Evolutionary conservation across 2,329 filamentous ascomycete genomes (phyloP).

Genomic region (Aureobasidium vineae): DNA sequence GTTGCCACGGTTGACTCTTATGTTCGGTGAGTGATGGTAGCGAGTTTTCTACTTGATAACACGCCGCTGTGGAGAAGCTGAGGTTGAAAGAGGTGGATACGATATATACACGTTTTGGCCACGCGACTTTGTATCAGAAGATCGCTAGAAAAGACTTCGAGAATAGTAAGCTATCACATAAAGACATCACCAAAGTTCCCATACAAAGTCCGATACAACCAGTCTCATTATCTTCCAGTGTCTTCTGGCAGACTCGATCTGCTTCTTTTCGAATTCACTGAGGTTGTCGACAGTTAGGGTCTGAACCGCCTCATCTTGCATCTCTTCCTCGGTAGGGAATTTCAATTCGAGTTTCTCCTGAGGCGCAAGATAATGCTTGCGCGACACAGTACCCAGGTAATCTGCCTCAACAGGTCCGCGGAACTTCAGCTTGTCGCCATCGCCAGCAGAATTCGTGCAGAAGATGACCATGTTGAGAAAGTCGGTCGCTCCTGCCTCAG

Average conservation of each 20-base stretch:
- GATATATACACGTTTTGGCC: neutral
- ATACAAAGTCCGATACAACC: slow-evolving; percentile 73
- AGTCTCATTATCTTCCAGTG: slow-evolving; percentile 93
- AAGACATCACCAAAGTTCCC: slow-evolving; percentile 74
- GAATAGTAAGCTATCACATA: neutral
- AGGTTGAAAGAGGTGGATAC: neutral
- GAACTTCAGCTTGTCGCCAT: slow-evolving; percentile 52
- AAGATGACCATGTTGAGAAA: slow-evolving; percentile 98
- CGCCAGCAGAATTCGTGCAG: slow-evolving; percentile 52
- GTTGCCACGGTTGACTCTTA: neutral
- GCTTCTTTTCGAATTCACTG: slow-evolving; percentile 65
- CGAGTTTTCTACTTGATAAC: neutral
- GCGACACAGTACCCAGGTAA: slow-evolving; percentile 67
- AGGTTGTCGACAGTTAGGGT: slow-evolving; percentile 65
- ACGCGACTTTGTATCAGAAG: neutral
- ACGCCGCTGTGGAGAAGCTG: neutral
- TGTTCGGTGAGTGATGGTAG: neutral
- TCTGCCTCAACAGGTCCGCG: slow-evolving; percentile 64
- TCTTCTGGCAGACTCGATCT: slow-evolving; percentile 71
- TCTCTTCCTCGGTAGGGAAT: slow-evolving; percentile 37
- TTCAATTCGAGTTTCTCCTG: slow-evolving; percentile 63
- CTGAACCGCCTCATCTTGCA: slow-evolving; percentile 43
- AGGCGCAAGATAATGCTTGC: slow-evolving; percentile 69
- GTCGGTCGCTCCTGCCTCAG: slow-evolving; percentile 48
- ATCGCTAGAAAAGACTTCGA: neutral